Evolutionary conservation across 345 rosid species (phyloP), one percentile per base, ranked within the genome.

Genomic region (Corchorus capsularis): DNA sequence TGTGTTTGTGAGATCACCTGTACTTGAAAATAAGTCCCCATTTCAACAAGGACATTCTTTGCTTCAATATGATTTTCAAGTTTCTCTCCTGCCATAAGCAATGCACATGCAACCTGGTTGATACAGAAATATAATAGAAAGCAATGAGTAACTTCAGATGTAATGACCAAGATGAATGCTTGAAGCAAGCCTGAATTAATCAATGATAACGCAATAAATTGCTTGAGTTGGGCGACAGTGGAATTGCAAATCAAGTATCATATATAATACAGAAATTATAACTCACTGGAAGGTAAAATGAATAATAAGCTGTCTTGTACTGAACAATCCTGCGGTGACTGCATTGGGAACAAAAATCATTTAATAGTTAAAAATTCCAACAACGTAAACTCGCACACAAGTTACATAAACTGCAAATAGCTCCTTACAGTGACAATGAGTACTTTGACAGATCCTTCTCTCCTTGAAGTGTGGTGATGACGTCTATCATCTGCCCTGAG

Each of bases 241-340:
- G 69, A 55, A 8, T 8, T 70, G 45, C 27, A 39, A 37, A 72
- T 72, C 49, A 16, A 16, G 66, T 14, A 17, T 15, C 14, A 27
- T 27, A 27, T 27, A 2, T 46, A 35, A 19, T 16, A 56, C 9
- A 56, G 20, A 54, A 63, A 34, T 0, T 27, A 62, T 49, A 67
- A 85, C 97, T 88, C 81, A 92, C 97, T 45, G 97, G 96, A 63
- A 93, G 94, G 83, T 91, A 91, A 83, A 93, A 85, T 53, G 97
- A 89, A 79, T 91, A 93, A 72, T 89, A 93, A 54, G 93, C 93
- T 2, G 89, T 86, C 75, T 93, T 93, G 86, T 91, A 93, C 77
- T 93, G 89, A 71, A 87, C 91, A 81, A 93, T 91, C 66, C 88
- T 89, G 43, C 88, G 89, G 78, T 92, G 91, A 60, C 97, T 92